A percentile compares a stretch with the other conserved stretches of the same genome.
These are phyloP conservation scores for Blastobotrys robertii DNA, from an alignment of 805 yeast genomes.

Conservation along the genomic window DNA sequence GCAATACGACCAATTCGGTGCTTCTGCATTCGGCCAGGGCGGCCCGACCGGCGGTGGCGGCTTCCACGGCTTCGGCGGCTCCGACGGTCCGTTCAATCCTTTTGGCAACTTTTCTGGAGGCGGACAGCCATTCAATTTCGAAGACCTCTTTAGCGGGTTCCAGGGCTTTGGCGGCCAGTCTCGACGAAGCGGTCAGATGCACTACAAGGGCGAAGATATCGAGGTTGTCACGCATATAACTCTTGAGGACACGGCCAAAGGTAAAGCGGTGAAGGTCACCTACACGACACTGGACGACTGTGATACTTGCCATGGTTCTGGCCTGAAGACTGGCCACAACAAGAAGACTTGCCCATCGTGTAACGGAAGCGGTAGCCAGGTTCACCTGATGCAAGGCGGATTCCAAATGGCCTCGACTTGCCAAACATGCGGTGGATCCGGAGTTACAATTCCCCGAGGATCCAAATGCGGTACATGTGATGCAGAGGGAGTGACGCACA, in stretches of 20 bases:
- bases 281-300: slow-evolving; percentile 74
- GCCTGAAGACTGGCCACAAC: slow-evolving; percentile 66
- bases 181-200: slow-evolving; percentile 45
- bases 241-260: slow-evolving; percentile 83
- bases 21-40: slow-evolving; percentile 66
- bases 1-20: slow-evolving; percentile 87
- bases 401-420: slow-evolving; percentile 97
- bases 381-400: slow-evolving; percentile 81
- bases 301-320: slow-evolving; percentile 72
- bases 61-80: slow-evolving; percentile 43
- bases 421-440: slow-evolving; percentile 77
- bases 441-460: slow-evolving; percentile 57
- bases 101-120: slow-evolving; percentile 28
- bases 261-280: slow-evolving; percentile 53
- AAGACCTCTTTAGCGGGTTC: slow-evolving; percentile 54
- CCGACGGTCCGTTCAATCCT: slow-evolving; percentile 35
- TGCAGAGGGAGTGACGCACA: slow-evolving; percentile 77
- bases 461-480: slow-evolving; percentile 76
- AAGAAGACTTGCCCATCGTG: slow-evolving; percentile 77
- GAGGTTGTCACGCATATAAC: slow-evolving; percentile 66
- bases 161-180: slow-evolving; percentile 30
- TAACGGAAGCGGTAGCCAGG: slow-evolving; percentile 87
- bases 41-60: slow-evolving; percentile 42
- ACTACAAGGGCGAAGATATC: slow-evolving; percentile 80
- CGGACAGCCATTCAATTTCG: slow-evolving; percentile 39